phyloP scores from a whole-genome alignment of 2,329 filamentous ascomycete genomes.

The Zymoseptoria ardabiliae region DNA sequence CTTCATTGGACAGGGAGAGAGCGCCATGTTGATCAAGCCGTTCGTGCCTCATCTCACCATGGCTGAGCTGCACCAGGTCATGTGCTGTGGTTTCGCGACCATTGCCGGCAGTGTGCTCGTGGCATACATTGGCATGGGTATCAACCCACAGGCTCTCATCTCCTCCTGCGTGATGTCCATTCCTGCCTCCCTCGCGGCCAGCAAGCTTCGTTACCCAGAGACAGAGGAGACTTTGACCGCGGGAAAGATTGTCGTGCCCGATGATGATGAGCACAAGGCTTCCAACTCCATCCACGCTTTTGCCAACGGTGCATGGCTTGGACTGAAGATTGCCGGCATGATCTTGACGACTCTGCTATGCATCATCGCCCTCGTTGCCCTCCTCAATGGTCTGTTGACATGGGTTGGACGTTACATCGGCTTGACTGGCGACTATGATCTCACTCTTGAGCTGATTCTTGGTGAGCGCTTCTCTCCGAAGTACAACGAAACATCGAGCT shows the following conservation, averaged over 20 bases:
- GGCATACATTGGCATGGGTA: constrained; percentile 74
- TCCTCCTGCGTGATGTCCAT: constrained; percentile 96
- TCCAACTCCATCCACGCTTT: constrained; percentile 79
- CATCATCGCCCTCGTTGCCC: constrained; percentile 68
- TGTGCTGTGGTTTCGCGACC: constrained; percentile 87
- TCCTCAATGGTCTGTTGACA: constrained; percentile 68
- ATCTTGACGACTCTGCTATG: constrained; percentile 73
- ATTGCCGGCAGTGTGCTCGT: constrained; percentile 84
- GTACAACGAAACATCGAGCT: not conserved
- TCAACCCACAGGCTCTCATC: constrained; percentile 77
- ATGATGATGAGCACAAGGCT: constrained; percentile 68
- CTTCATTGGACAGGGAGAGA: constrained; percentile 92
- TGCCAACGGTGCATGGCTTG: constrained; percentile 75
- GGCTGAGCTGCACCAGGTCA: constrained; percentile 84
- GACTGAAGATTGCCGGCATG: constrained; percentile 79
- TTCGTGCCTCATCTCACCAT: constrained; percentile 79
- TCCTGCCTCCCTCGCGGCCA: constrained; percentile 79
- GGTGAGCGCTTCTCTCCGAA: constrained; percentile 27
- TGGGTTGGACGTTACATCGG: constrained; percentile 80
- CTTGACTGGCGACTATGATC: constrained; percentile 56
- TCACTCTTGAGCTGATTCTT: constrained; percentile 68
- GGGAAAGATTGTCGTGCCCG: constrained; percentile 71
- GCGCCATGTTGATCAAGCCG: constrained; percentile 81
- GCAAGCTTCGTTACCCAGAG: constrained; percentile 84
- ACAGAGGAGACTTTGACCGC: constrained; percentile 78